Base-by-base conservation (phyloP, 1,284 basidiomycete species). In the Moesziomyces sp. region DNA sequence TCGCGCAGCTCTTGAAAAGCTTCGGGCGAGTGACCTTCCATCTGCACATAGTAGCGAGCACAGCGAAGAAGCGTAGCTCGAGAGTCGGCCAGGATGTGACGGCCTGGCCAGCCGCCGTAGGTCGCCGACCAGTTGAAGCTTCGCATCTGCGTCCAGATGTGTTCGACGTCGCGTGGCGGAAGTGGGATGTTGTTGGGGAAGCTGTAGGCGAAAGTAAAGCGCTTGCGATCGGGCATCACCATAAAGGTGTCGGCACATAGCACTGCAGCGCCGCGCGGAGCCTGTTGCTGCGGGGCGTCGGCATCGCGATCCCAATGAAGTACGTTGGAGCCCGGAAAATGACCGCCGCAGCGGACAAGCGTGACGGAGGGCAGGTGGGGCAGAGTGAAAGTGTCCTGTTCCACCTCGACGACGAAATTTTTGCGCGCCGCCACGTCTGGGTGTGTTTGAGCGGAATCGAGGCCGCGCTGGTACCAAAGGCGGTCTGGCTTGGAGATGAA, bases 181-280 rank as follows among this genome's bases (percentile, higher is more conserved):
- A 65, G 58, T 50, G 67, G 67, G 51, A 70, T 64, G 61, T 57
- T 65, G 52, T 65, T 64, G 1, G 60, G 67, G 13, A 70, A 70
- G 38, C 57, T 64, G 24, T 65, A 70, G 23, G 62, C 62, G 23
- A 65, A 70, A 6, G 51, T 65, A 21, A 70, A 65, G 19, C 61
- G 60, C 51, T 54, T 60, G 2, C 58, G 28, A 21, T 70, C 61
- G 9, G 54, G 56, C 44, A 53, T 53, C 11, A 54, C 53, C 67
- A 70, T 64, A 16, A 70, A 65, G 0, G 67, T 70, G 26, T 70
- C 67, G 19, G 67, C 40, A 26, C 67, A 70, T 34, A 70, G 61
- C 56, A 65, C 61, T 18, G 61, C 67, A 19, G 51, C 61, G 3
- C 58, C 54, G 13, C 49, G 59, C 28, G 30, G 5, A 23, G 14